Evolutionary conservation across 805 yeast species (phyloP).

Genomic region (Starmera amethionina): DNA sequence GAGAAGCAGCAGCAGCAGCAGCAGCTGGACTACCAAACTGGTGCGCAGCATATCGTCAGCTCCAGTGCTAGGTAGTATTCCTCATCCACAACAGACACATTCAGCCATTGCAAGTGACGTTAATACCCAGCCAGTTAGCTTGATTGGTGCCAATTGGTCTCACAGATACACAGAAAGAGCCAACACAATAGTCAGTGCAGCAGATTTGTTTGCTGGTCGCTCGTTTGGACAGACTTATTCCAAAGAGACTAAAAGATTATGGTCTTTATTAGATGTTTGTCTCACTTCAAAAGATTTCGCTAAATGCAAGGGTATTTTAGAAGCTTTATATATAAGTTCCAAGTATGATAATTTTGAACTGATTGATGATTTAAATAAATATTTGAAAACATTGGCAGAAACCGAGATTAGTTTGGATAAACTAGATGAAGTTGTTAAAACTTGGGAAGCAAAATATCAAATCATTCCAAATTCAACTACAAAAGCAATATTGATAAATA

Average conservation of each 20-base stretch:
- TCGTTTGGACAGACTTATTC: slow-evolving; percentile 21
- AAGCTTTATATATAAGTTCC: slow-evolving; percentile 46
- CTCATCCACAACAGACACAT: no score
- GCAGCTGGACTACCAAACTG: neutral
- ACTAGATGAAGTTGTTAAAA: slow-evolving; percentile 31
- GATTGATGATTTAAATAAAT: slow-evolving; percentile 60
- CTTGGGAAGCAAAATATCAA: slow-evolving; percentile 22
- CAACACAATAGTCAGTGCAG: no score
- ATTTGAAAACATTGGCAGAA: slow-evolving; percentile 33
- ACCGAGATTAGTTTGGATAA: slow-evolving; percentile 27
- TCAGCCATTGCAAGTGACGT: no score
- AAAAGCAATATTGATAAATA: slow-evolving; percentile 46
- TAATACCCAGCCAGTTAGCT: no score
- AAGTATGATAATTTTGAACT: slow-evolving; percentile 34
- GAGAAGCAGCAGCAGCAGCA: neutral
- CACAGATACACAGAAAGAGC: no score
- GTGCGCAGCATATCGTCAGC: no score
- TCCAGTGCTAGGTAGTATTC: no score
- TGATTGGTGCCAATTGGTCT: no score
- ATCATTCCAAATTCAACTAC: slow-evolving; percentile 44
- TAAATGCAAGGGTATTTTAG: slow-evolving; percentile 61
- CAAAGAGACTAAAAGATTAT: slow-evolving; percentile 53
- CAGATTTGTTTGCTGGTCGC: no score
- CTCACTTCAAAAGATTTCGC: slow-evolving; percentile 52
- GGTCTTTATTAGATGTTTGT: slow-evolving; percentile 75